Evolutionary conservation across 176 grass and related monocot genomes (phyloP).

Genomic region (Rhynchospora breviuscula): DNA sequence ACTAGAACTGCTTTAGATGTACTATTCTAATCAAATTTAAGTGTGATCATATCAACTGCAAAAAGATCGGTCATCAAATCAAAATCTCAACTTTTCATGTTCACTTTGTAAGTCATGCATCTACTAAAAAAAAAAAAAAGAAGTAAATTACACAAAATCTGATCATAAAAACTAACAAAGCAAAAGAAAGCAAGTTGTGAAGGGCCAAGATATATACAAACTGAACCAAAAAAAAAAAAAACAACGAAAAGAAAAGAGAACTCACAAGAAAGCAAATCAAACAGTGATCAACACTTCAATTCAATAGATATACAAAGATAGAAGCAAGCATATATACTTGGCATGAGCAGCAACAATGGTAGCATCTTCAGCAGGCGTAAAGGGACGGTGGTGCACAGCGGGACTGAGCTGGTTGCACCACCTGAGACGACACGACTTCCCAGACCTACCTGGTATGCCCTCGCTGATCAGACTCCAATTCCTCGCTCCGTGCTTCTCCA

Average conservation of each 20-base stretch:
- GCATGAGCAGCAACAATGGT: conserved; percentile 53
- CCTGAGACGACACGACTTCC: conserved; percentile 87
- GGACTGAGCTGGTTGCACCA: conserved; percentile 97
- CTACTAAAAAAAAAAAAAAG: background rate
- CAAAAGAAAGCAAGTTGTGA: background rate
- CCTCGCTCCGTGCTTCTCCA: conserved; percentile 52
- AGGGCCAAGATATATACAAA: background rate
- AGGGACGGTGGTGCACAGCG: conserved; percentile 67
- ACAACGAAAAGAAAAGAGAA: background rate
- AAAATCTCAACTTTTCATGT: background rate
- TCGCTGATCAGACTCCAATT: conserved; percentile 73
- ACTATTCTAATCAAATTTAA: background rate
- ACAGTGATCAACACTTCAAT: background rate
- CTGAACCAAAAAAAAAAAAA: background rate
- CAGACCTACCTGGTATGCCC: conserved; percentile 59
- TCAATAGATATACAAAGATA: background rate
- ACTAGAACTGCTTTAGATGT: background rate
- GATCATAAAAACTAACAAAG: background rate
- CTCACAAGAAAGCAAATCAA: background rate
- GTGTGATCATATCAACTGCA: background rate
- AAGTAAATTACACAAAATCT: background rate
- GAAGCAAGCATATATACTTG: background rate
- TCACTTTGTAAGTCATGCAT: background rate
- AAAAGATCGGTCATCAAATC: background rate
- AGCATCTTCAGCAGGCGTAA: conserved; percentile 63